Conservation (phyloP, 805 yeast species). For the Ogataea paraovalis region DNA sequence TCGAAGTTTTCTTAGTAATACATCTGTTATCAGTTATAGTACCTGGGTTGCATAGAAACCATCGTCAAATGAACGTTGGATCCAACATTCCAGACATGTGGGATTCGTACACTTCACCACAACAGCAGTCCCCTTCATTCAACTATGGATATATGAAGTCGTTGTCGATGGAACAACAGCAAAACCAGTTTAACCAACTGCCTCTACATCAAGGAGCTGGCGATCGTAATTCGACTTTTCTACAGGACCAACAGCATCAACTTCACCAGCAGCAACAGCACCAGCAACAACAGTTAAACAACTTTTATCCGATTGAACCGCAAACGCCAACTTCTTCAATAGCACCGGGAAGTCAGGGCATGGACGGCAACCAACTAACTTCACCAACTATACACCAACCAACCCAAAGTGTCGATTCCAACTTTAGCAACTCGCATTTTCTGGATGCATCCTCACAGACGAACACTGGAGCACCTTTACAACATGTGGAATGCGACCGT, state of each 20-base stretch:
- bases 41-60: no score
- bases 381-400: not conserved
- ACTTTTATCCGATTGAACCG: not conserved
- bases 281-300: not conserved
- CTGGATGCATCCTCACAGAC: slow-evolving; percentile 5
- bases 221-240: not conserved
- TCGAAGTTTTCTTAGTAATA: no score
- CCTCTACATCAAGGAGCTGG: not conserved
- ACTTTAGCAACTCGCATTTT: not conserved
- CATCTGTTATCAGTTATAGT: no score
- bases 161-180: not conserved
- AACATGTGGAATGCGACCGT: slow-evolving; percentile 3
- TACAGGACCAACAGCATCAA: not conserved
- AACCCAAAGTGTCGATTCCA: not conserved
- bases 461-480: slow-evolving; percentile 1
- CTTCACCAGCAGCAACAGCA: not conserved
- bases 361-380: not conserved
- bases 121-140: slow-evolving; percentile 2
- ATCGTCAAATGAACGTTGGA: slow-evolving; percentile 7
- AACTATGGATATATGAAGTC: slow-evolving; percentile 2
- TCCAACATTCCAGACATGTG: slow-evolving; percentile 7
- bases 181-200: not conserved
- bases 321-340: not conserved
- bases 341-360: not conserved
- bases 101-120: slow-evolving; percentile 5